Conservation (phyloP, 352 stramenopile genomes). For the Saprolegnia diclina region DNA sequence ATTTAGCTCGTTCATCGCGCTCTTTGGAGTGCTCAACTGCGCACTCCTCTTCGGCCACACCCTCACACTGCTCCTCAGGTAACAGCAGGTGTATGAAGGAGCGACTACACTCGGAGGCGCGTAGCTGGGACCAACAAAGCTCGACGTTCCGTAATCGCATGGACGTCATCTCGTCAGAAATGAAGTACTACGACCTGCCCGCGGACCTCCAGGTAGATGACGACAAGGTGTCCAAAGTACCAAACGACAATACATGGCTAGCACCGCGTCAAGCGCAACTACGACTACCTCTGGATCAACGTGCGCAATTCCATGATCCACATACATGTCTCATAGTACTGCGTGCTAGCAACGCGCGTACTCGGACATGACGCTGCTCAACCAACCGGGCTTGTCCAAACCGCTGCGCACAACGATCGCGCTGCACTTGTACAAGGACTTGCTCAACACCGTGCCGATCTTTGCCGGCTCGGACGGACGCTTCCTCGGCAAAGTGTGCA, state of each 20-base stretch:
- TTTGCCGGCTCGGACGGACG: conserved; percentile 65
- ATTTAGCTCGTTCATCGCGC: conserved; percentile 53
- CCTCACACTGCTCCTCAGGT: conserved; percentile 46
- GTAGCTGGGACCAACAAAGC: conserved; percentile 74
- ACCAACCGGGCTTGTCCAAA: conserved; percentile 73
- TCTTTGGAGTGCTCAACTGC: conserved; percentile 60
- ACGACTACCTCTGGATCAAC: conserved; percentile 84
- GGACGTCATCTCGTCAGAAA: conserved; percentile 78
- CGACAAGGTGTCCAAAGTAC: neutral
- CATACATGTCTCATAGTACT: conserved; percentile 18
- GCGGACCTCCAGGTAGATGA: conserved; percentile 47
- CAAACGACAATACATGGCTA: conserved; percentile 32
- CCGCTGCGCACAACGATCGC: conserved; percentile 68
- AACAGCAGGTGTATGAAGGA: neutral
- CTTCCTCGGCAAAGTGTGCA: conserved; percentile 51
- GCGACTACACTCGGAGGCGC: no score
- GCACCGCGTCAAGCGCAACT: conserved; percentile 68
- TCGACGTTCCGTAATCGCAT: conserved; percentile 76
- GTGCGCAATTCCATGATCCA: conserved; percentile 30
- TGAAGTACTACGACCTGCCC: conserved; percentile 75
- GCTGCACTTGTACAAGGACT: conserved; percentile 72
- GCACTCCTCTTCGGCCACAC: conserved; percentile 77
- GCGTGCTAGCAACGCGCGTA: conserved; percentile 75
- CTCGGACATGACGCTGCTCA: conserved; percentile 79
- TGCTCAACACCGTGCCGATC: conserved; percentile 72